phyloP scores from a whole-genome alignment of 2,329 filamentous ascomycete genomes.

The Rachicladosporium sp. region DNA sequence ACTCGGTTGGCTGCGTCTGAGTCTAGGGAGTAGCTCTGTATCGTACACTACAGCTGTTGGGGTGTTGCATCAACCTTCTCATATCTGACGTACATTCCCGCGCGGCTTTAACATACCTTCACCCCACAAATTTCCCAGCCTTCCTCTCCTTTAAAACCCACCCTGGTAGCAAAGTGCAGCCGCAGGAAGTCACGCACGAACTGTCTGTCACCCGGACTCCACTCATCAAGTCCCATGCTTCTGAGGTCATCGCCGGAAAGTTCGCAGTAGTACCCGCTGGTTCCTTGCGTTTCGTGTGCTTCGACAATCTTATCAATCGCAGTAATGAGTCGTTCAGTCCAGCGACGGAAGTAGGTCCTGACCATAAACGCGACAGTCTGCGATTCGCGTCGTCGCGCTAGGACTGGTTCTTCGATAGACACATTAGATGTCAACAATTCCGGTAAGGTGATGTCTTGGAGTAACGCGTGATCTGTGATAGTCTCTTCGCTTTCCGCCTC shows the following conservation, averaged over 20 bases:
- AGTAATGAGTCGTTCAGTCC: conserved; percentile 54
- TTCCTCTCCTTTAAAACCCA: conserved; percentile 56
- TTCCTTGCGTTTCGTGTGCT: conserved; percentile 25
- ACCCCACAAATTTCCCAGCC: conserved; percentile 52
- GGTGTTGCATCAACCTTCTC: too few relatives aligned
- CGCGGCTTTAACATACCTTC: conserved; percentile 13
- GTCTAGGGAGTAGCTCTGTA: too few relatives aligned
- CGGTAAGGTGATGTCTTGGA: conserved; percentile 26
- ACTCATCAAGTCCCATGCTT: conserved; percentile 64
- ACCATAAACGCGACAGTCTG: conserved; percentile 51
- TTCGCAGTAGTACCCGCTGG: conserved; percentile 24
- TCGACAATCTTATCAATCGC: conserved; percentile 52
- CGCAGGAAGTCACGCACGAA: conserved; percentile 54
- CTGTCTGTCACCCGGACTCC: conserved; percentile 57
- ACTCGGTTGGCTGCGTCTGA: too few relatives aligned
- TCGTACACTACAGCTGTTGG: too few relatives aligned
- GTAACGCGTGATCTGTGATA: conserved; percentile 34
- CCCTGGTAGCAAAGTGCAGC: conserved; percentile 54
- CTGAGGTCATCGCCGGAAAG: conserved; percentile 54
- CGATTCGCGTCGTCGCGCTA: conserved; percentile 5
- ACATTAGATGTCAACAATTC: too few relatives aligned
- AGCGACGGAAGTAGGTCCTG: conserved; percentile 69
- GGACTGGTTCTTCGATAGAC: background rate
- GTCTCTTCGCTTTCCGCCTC: conserved; percentile 42
- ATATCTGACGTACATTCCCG: too few relatives aligned